Percentiles rank a stretch among this genome's conserved stretches.
phyloP scores from a whole-genome alignment of 805 yeast genomes.

The Candida mattraensis region DNA sequence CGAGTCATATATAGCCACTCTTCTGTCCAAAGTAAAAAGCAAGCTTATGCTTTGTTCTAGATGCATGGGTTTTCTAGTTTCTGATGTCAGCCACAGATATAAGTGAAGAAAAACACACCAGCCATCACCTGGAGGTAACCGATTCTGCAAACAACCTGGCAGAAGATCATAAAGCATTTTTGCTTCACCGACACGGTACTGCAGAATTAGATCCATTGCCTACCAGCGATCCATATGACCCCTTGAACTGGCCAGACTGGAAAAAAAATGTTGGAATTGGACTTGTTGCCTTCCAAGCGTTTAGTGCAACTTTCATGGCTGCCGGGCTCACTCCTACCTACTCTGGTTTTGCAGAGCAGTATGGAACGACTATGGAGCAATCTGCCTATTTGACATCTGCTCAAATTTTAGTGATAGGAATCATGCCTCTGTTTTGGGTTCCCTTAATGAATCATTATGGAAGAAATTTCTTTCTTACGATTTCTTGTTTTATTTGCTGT shows the following conservation, averaged over 20 bases:
- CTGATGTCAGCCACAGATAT: too few species aligned
- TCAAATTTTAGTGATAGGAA: slow-evolving; percentile 8
- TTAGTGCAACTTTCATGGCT: slow-evolving; percentile 11
- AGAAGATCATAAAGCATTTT: slow-evolving; percentile 4
- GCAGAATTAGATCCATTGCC: slow-evolving; percentile 8
- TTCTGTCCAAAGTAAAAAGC: too few species aligned
- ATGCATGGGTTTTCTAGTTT: too few species aligned
- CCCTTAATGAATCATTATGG: slow-evolving; percentile 10
- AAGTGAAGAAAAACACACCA: too few species aligned
- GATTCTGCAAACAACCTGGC: too few species aligned
- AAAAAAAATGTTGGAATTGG: slow-evolving; percentile 7
- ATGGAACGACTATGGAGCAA: slow-evolving; percentile 2
- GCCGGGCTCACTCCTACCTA: slow-evolving; percentile 7
- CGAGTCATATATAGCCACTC: too few species aligned
- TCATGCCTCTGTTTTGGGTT: slow-evolving; percentile 10
- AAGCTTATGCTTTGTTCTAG: too few species aligned
- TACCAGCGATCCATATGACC: slow-evolving; percentile 5
- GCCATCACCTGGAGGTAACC: too few species aligned
- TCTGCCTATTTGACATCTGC: slow-evolving; percentile 10
- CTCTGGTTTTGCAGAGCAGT: slow-evolving; percentile 4
- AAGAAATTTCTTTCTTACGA: slow-evolving; percentile 3
- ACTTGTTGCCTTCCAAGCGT: slow-evolving; percentile 10
- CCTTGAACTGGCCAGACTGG: slow-evolving; percentile 11
- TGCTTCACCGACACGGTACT: slow-evolving; percentile 7
- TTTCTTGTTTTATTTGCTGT: slow-evolving; percentile 5